Evolutionary conservation across 2,329 filamentous ascomycete genomes (phyloP).

Genomic region (Polytolypa hystricis): DNA sequence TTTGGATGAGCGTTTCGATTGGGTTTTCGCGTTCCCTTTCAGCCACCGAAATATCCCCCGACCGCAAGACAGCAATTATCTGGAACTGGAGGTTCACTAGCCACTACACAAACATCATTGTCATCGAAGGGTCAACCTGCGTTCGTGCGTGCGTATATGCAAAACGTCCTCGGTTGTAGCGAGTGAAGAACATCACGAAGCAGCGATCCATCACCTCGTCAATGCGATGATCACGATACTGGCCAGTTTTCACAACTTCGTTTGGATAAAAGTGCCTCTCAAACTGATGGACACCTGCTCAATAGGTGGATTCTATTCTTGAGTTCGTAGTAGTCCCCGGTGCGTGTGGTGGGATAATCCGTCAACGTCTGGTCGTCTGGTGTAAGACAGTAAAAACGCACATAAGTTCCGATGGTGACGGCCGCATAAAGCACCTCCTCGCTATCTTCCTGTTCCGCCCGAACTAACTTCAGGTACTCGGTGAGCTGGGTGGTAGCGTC

Average conservation of each 20-base stretch:
- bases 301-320: too few species aligned
- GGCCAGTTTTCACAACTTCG: conserved; percentile 93
- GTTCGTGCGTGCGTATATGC: too few species aligned
- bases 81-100: too few species aligned
- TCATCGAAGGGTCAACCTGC: too few species aligned
- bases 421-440: not conserved
- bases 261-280: conserved; percentile 93
- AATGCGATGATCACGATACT: conserved; percentile 87
- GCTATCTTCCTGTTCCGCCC: not conserved
- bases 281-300: conserved; percentile 81
- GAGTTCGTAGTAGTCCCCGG: conserved; percentile 2
- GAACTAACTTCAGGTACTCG: conserved; percentile 4
- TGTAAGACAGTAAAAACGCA: conserved; percentile 5
- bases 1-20: too few species aligned
- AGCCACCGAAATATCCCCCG: too few species aligned
- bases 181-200: conserved; percentile 97
- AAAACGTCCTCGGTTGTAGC: conserved; percentile 86
- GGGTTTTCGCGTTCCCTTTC: too few species aligned
- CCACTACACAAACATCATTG: too few species aligned
- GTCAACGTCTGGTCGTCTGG: not conserved
- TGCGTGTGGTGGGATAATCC: not conserved
- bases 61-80: too few species aligned
- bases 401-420: conserved; percentile 1
- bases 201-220: conserved; percentile 90
- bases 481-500: not conserved